These are phyloP conservation scores for Coemansia sp. DNA, from an alignment of 192 early-diverging fungal genomes.

Conservation along the genomic window DNA sequence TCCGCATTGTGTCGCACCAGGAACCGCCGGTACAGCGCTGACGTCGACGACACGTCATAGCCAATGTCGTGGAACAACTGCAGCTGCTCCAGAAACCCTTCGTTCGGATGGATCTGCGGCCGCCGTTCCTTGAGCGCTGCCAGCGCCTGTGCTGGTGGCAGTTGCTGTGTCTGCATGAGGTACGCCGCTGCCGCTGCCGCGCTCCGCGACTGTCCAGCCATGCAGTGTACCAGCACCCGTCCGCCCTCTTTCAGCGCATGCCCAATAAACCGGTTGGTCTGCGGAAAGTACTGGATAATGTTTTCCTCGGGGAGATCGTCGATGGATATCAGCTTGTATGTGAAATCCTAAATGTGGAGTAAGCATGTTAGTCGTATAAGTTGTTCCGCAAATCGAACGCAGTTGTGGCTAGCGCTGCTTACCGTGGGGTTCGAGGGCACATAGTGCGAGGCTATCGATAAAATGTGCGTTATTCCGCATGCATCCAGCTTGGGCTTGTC, in stretches of 20 bases:
- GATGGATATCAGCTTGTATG: slow-evolving; percentile 59
- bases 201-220: slow-evolving; percentile 70
- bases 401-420: slow-evolving; percentile 4
- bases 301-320: slow-evolving; percentile 65
- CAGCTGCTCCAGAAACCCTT: slow-evolving; percentile 65
- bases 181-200: slow-evolving; percentile 65
- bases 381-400: neutral
- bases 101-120: slow-evolving; percentile 61
- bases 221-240: slow-evolving; percentile 69
- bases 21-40: slow-evolving; percentile 66
- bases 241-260: slow-evolving; percentile 47
- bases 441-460: slow-evolving; percentile 41
- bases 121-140: slow-evolving; percentile 34
- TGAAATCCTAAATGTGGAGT: slow-evolving; percentile 30
- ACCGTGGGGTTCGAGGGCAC: slow-evolving; percentile 36
- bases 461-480: slow-evolving; percentile 46
- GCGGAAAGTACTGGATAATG: slow-evolving; percentile 70
- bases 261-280: slow-evolving; percentile 61
- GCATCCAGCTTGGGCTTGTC: slow-evolving; percentile 34
- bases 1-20: slow-evolving; percentile 63
- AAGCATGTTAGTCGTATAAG: neutral
- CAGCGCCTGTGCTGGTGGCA: slow-evolving; percentile 56
- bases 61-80: slow-evolving; percentile 61
- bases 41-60: slow-evolving; percentile 57
- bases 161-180: slow-evolving; percentile 60